A percentile compares a stretch with the other conserved stretches of the same genome.
Evolutionary conservation across 768 basidiomycete species (phyloP).

Genomic region (Leccinum uliginosum): DNA sequence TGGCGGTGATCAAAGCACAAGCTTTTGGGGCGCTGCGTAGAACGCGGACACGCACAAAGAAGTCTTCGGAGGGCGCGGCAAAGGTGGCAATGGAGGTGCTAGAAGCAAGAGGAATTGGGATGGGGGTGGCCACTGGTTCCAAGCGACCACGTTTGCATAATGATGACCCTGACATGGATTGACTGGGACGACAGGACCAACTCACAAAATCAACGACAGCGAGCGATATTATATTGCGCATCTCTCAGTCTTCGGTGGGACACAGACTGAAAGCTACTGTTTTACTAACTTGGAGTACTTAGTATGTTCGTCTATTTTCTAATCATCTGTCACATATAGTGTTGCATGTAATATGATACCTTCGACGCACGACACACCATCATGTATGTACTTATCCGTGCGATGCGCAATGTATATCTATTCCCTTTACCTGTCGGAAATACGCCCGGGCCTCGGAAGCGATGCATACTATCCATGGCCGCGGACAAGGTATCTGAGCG

Average conservation of each 20-base stretch:
- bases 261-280: conserved; percentile 25
- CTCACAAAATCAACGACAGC: conserved; percentile 16
- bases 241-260: conserved; percentile 21
- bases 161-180: conserved; percentile 47
- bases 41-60: conserved; percentile 71
- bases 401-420: conserved; percentile 1
- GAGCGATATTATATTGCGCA: conserved; percentile 28
- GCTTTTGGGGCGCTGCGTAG: conserved; percentile 82
- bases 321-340: conserved; percentile 32
- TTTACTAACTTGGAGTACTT: conserved; percentile 27
- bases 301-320: conserved; percentile 30
- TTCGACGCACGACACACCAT: conserved; percentile 22
- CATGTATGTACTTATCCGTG: conserved; percentile 5
- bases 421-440: conserved; percentile 11
- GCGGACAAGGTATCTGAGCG: conserved; percentile 23
- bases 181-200: conserved; percentile 10
- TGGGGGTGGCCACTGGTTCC: conserved; percentile 38
- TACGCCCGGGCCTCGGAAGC: conserved; percentile 4
- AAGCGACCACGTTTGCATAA: conserved; percentile 45
- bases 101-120: conserved; percentile 69
- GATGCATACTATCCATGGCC: conserved; percentile 14
- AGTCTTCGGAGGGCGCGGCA: conserved; percentile 64
- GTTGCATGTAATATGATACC: conserved; percentile 39
- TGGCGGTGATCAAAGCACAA: conserved; percentile 89
- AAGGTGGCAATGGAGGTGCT: conserved; percentile 78